Evolutionary conservation across 2,329 filamentous ascomycete species (phyloP).

Genomic region (Talaromyces albobiverticillius): DNA sequence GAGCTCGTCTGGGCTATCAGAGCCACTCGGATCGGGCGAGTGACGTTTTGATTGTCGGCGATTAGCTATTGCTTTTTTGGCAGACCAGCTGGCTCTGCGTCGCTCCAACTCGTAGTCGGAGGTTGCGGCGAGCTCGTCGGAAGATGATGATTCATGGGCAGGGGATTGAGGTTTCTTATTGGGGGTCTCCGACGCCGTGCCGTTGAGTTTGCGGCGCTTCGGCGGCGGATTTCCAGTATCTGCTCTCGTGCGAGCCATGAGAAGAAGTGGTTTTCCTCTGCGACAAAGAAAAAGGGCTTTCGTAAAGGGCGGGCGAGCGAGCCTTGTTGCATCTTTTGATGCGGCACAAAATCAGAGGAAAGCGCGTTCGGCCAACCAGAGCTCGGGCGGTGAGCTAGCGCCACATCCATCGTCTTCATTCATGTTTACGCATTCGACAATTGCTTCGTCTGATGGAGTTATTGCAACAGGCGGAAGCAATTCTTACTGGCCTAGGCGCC

Average conservation of each 20-base stretch:
- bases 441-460: no score
- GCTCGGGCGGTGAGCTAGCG: conserved; percentile 23
- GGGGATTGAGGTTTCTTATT: conserved; percentile 21
- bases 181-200: conserved; percentile 15
- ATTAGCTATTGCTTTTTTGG: conserved; percentile 29
- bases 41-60: conserved; percentile 24
- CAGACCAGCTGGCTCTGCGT: conserved; percentile 32
- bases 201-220: conserved; percentile 33
- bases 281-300: background rate
- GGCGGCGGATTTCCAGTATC: conserved; percentile 24
- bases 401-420: background rate
- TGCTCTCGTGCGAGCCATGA: conserved; percentile 9
- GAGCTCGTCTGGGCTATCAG: conserved; percentile 47
- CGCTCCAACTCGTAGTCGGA: conserved; percentile 35
- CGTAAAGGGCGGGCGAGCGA: conserved; percentile 2
- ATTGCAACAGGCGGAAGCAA: no score
- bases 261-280: background rate
- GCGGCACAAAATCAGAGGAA: conserved; percentile 12
- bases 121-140: conserved; percentile 37
- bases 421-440: background rate
- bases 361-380: conserved; percentile 17
- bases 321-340: conserved; percentile 4
- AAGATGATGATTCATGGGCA: conserved; percentile 29
- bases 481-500: no score
- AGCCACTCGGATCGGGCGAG: conserved; percentile 29